Conservation (phyloP, 1,284 basidiomycete species). For the Mycena sp. region DNA sequence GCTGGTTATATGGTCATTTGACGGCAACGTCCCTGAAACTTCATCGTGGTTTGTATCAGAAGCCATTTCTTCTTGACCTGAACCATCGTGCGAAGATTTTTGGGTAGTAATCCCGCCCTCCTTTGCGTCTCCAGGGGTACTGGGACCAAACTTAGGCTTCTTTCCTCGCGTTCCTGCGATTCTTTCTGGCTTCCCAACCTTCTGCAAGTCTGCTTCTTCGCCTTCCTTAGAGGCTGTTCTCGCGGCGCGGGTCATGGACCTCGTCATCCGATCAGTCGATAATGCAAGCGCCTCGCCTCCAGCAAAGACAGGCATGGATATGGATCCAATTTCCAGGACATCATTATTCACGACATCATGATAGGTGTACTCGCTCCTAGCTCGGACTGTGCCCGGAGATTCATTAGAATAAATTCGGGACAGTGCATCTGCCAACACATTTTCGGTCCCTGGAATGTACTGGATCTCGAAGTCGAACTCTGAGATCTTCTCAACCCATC, state of each 20-base stretch:
- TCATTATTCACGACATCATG: conserved; percentile 17
- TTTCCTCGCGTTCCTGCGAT: not conserved
- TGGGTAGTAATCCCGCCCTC: conserved; percentile 14
- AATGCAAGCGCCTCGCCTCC: conserved; percentile 11
- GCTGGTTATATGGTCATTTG: no score
- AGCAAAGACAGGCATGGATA: conserved; percentile 14
- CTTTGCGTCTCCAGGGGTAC: not conserved
- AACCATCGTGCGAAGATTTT: no score
- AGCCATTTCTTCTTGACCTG: no score
- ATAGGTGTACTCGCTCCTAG: conserved; percentile 27
- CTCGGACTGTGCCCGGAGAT: conserved; percentile 32
- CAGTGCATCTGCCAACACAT: conserved; percentile 33
- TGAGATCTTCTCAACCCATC: conserved; percentile 42
- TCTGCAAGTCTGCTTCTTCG: no score
- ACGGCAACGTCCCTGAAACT: no score
- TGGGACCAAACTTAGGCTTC: not conserved
- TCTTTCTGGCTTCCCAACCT: no score
- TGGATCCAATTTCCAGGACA: not conserved
- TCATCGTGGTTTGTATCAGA: no score
- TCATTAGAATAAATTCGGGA: conserved; percentile 34
- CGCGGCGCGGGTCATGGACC: conserved; percentile 5
- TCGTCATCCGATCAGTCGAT: conserved; percentile 5
- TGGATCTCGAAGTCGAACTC: conserved; percentile 21
- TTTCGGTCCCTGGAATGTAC: conserved; percentile 31
- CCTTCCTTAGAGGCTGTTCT: no score